Evolutionary conservation across 352 stramenopile genomes (phyloP), one percentile per base, ranked within the genome.

Genomic region (Phytophthora citricola): DNA sequence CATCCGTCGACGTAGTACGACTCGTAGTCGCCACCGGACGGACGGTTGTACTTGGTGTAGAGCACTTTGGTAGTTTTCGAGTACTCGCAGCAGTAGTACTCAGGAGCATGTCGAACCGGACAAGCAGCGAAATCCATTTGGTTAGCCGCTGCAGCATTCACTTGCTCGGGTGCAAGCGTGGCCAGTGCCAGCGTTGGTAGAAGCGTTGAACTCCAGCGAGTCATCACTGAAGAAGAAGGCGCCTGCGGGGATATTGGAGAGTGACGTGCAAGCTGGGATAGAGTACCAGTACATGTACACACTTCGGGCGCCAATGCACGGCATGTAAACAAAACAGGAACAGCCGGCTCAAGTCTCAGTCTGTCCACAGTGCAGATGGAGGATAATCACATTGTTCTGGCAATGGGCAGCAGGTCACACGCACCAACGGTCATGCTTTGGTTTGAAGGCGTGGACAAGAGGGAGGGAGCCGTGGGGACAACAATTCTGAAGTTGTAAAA

Each of bases 1-100:
- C 69, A 81, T 26, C 69, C 73, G 1, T 71, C 56, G 9, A 61
- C 22, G 54, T 78, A 81, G 39, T 69, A 76, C 15, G 49, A 58
- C 51, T 74, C 69, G 44, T 74, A 77, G 40, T 22, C 61, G 12
- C 62, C 66, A 1, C 71, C 71, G 5, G 27, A 40, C 0, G 74
- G 71, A 26, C 65, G 63, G 46, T 76, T 69, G 58, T 72, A 79
- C 48, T 69, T 66, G 17, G 68, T 79, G 58, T 50, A 79, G 29
- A 78, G 52, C 50, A 66, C 65, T 26, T 52, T 66, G n/a, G 49
- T 67, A 8, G 49, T 62, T 29, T 67, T 26, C 7, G 58, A 73
- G 56, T 75, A 78, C 51, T 69, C 52, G 40, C 73, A 81, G 56
- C 46, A 56, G 14, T 20, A 43, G 15, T 43, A 43, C 12, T 43